Evolutionary conservation across 1,139 yeast species (phyloP).

Genomic region (Pichia sorboxylosa): DNA sequence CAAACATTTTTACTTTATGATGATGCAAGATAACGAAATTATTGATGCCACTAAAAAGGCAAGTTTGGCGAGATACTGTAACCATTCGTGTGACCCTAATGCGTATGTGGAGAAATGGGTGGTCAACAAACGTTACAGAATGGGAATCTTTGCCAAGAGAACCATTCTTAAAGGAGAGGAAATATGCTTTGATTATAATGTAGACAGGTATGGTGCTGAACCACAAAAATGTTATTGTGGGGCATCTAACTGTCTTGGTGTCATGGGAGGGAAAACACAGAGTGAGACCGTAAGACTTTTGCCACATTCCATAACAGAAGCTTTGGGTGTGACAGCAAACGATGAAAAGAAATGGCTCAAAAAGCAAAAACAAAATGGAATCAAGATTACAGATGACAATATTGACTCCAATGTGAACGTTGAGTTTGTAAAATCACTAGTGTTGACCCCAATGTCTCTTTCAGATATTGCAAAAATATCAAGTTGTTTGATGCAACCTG

Average conservation of each 20-base stretch:
- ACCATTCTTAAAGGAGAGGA: constrained; percentile 72
- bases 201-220: constrained; percentile 89
- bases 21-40: constrained; percentile 86
- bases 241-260: constrained; percentile 81
- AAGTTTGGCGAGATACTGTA: constrained; percentile 79
- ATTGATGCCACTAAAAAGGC: constrained; percentile 91
- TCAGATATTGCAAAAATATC: constrained; percentile 66
- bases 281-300: constrained; percentile 77
- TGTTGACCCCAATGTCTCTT: constrained; percentile 40
- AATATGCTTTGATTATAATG: constrained; percentile 90
- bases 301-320: constrained; percentile 77
- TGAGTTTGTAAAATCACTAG: constrained; percentile 50
- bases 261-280: constrained; percentile 93
- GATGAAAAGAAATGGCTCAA: constrained; percentile 57
- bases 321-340: constrained; percentile 65
- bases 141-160: constrained; percentile 91
- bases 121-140: constrained; percentile 75
- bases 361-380: constrained; percentile 39
- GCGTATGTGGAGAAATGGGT: constrained; percentile 97
- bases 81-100: constrained; percentile 91
- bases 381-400: constrained; percentile 38
- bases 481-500: constrained; percentile 64
- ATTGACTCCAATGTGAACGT: constrained; percentile 49
- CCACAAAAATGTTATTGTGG: constrained; percentile 95
- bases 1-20: constrained; percentile 92